These are phyloP conservation scores for Colletotrichum lindemuthianum DNA, from an alignment of 2,329 filamentous ascomycete species.

Conservation along the genomic window DNA sequence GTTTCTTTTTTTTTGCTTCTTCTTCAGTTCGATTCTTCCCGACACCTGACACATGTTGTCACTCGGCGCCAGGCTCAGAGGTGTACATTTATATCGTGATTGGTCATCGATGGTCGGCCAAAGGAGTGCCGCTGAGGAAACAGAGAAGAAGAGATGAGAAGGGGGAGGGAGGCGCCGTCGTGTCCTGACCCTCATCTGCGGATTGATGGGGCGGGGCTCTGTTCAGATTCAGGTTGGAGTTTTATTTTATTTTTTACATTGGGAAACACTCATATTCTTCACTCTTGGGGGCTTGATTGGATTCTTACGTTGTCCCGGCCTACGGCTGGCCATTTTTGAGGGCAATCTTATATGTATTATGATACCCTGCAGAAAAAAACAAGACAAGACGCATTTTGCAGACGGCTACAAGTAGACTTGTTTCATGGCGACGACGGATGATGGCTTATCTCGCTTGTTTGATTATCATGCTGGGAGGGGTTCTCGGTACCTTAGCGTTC, in stretches of 20 bases:
- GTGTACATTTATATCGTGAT: neutral
- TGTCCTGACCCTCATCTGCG: too few relatives aligned
- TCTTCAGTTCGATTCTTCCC: constrained; percentile 9
- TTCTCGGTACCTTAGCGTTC: neutral
- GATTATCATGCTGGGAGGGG: constrained; percentile 26
- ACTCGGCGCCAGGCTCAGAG: neutral
- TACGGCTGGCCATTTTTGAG: constrained; percentile 24
- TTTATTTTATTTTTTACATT: neutral
- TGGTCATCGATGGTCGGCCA: constrained; percentile 9
- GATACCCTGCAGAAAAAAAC: constrained; percentile 36
- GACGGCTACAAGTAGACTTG: constrained; percentile 22
- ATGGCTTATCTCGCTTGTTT: constrained; percentile 36
- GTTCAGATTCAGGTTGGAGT: constrained; percentile 26
- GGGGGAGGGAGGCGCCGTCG: too few relatives aligned
- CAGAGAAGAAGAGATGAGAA: too few relatives aligned
- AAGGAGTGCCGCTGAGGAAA: constrained; percentile 8
- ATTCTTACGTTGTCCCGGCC: constrained; percentile 14
- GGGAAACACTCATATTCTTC: constrained; percentile 16
- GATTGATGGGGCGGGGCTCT: neutral
- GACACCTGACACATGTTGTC: neutral
- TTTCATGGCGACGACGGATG: constrained; percentile 30
- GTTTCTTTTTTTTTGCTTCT: neutral
- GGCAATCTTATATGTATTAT: constrained; percentile 34
- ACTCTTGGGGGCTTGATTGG: constrained; percentile 1
- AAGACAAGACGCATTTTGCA: constrained; percentile 24